Percentiles rank a stretch among this genome's conserved stretches.
phyloP scores from a whole-genome alignment of 306 rosid genomes.

The Corylus heterophylla region DNA sequence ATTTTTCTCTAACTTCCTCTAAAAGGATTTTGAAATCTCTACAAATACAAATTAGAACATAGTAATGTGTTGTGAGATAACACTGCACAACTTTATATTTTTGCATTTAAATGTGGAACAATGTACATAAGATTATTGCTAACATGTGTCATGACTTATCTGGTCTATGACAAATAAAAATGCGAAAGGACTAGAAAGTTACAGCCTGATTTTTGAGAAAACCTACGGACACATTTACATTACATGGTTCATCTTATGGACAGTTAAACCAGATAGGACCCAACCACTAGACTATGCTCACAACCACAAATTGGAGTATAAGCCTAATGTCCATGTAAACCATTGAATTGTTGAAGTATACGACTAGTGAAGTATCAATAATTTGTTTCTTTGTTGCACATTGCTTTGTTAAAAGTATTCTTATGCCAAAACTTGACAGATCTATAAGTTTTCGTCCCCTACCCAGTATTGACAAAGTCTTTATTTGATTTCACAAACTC shows the following conservation, averaged over 20 bases:
- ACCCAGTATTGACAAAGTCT: not conserved
- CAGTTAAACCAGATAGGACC: not conserved
- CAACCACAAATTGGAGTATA: not conserved
- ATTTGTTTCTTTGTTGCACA: not conserved
- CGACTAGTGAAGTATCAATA: not conserved
- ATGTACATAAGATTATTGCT: not conserved
- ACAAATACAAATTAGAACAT: not conserved
- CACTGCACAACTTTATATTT: not conserved
- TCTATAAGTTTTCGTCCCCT: not conserved
- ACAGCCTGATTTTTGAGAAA: not conserved
- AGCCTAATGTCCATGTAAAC: not conserved
- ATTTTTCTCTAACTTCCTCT: not conserved
- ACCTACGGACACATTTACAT: not conserved
- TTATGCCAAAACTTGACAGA: not conserved
- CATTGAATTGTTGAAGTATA: not conserved
- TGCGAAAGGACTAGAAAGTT: not conserved
- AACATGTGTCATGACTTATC: not conserved
- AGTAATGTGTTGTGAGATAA: not conserved
- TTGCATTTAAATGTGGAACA: not conserved
- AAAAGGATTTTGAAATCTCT: not conserved
- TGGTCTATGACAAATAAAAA: not conserved
- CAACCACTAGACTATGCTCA: not conserved
- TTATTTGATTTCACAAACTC: not conserved
- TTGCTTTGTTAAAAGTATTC: not conserved
- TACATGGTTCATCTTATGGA: not conserved